These are phyloP conservation scores for Colletotrichum orchidophilum DNA, from an alignment of 2,329 filamentous ascomycete species.

Conservation along the genomic window DNA sequence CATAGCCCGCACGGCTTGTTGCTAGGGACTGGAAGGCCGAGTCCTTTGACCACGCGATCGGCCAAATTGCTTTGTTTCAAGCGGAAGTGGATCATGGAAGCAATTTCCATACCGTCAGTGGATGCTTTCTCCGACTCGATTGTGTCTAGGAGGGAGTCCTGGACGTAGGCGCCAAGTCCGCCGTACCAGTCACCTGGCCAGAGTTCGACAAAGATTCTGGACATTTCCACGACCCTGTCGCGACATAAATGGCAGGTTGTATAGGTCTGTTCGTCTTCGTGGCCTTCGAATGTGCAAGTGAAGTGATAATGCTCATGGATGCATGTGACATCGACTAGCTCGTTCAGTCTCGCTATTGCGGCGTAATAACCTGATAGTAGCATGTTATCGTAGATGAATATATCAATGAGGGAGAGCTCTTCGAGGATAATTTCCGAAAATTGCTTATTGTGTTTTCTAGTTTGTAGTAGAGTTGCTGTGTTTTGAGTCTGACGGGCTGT, in stretches of 20 bases:
- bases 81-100: not conserved
- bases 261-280: not conserved
- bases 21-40: not conserved
- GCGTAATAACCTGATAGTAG: not conserved
- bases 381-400: not conserved
- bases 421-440: not conserved
- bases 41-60: not conserved
- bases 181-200: not conserved
- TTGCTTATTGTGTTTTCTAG: not conserved
- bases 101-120: not conserved
- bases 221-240: not conserved
- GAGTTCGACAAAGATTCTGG: not conserved
- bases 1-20: not conserved
- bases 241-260: not conserved
- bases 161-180: not conserved
- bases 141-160: not conserved
- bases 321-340: not conserved
- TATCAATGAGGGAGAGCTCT: not conserved
- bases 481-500: not conserved
- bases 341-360: not conserved
- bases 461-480: not conserved
- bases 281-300: not conserved
- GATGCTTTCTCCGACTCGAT: not conserved
- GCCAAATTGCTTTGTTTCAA: not conserved
- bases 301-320: not conserved